Percentiles rank a stretch among this genome's conserved stretches.
Evolutionary conservation across 228 moss, liverwort and hornwort genomes (phyloP).

Genomic region (Sphagnum magellanicum): DNA sequence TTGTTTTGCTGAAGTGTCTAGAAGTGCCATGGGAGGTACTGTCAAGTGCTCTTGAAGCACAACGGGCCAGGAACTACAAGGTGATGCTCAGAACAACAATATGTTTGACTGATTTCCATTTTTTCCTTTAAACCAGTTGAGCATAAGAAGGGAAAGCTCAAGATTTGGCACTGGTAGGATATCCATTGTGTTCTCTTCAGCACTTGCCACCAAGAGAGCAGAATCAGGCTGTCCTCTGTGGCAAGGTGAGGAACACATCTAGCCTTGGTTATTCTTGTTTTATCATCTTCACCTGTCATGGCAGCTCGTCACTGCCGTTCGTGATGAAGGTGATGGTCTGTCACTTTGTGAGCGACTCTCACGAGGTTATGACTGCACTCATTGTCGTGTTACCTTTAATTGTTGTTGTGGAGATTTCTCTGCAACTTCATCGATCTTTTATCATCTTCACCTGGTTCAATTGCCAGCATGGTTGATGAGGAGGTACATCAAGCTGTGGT

Average conservation of each 20-base stretch:
- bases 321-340: too few relatives aligned
- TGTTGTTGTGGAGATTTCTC: too few relatives aligned
- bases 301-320: too few relatives aligned
- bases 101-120: too few relatives aligned
- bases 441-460: too few relatives aligned
- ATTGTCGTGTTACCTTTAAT: too few relatives aligned
- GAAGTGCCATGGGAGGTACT: slow-evolving; percentile 4
- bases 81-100: neutral
- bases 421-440: too few relatives aligned
- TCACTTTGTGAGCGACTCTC: too few relatives aligned
- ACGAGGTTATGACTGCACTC: too few relatives aligned
- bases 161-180: neutral
- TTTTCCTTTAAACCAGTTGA: neutral
- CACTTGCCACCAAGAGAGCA: neutral
- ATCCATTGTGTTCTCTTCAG: neutral
- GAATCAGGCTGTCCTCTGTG: neutral
- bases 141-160: neutral
- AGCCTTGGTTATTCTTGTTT: neutral
- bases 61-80: slow-evolving; percentile 14
- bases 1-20: too few relatives aligned
- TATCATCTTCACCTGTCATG: too few relatives aligned
- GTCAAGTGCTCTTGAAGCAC: slow-evolving; percentile 14
- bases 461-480: neutral
- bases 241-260: neutral
- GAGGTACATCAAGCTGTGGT: neutral